Evolutionary conservation across 129 eudicot species (phyloP), one percentile per base, ranked within the genome.

Genomic region (Chrysanthemum makinoi): DNA sequence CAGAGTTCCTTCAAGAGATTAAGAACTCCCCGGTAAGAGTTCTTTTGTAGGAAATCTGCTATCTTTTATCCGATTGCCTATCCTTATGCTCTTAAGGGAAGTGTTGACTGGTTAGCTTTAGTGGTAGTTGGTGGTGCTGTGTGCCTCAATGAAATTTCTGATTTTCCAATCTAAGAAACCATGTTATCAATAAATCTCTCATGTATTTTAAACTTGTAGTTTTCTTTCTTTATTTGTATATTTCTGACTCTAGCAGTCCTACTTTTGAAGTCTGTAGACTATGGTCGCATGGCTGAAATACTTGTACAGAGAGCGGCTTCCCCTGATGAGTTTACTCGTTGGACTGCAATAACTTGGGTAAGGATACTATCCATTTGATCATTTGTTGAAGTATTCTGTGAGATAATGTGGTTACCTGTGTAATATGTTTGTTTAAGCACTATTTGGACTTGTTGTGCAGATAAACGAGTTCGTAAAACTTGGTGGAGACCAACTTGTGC

Each of bases 281-380:
- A 94, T 81, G 99, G 99, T 73, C 99, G 99, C 84, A 94, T 94
- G 99, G 97, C 99, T 76, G 97, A 94, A 85, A 94, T 94, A 74
- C 87, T 94, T 84, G 97, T 94, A 50, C 94, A 90, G 62, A 80
- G 99, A 85, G 99, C 99, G 62, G 91, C 91, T 75, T 85, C 99
- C 16, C 83, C 82, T 49, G 99, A 94, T 76, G 99, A 90, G 74
- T 94, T 89, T 78, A 94, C 99, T 75, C 85, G 97, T 16, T 84
- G 89, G 83, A 94, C 99, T 68, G 97, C 99, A 65, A 90, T 94
- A 69, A 94, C 97, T 13, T 94, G 99, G 99, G 99, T 94, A 80
- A 77, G 80, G 43, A 73, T 65, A 68, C 56, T 73, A 47, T 52
- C 52, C 58, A 58, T 57, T 22, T 77, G 15, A 60, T 39, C 56